Base-by-base conservation (phyloP, 805 yeast genomes). In the Cyberlindnera amylophila region DNA sequence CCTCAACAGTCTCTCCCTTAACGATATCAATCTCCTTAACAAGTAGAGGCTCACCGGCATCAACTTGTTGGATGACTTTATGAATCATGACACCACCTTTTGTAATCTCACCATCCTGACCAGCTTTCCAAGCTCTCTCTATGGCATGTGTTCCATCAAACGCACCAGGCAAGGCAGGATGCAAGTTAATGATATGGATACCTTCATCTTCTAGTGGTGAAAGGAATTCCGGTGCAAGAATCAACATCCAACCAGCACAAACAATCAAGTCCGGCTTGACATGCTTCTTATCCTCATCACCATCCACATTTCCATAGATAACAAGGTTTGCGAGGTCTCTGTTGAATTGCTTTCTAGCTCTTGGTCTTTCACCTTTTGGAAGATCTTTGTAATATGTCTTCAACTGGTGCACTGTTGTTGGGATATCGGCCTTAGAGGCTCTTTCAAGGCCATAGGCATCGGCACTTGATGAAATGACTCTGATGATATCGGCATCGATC, bases 201-300 rank as follows among this genome's bases (percentile, higher is more conserved):
- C 73, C 68, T 3, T 72, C 77, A 3, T 72, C 61, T 38, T 70
- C 77, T 27, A 90, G 63, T 3, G 90, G 89, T 31, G 69, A 65
- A 46, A 93, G 70, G 52, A 88, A 89, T 16, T 77, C 71, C 4
- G 87, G 81, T 1, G 96, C 85, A 46, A 93, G 71, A 45, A 93
- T 93, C 39, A 93, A 74, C 90, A 93, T 82, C 99, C 99, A 93
- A 2, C 99, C 99, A 4, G 99, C 99, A 66, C 99, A 93, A 6
- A 93, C 97, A 32, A 93, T 81, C 49, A 93, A 71, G 52, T 86
- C 86, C 4, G 98, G 98, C 51, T 73, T 72, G 26, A 62, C 52
- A 40, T 77, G 72, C 24, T 39, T 45, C 42, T 50, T 53, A 29
- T 44, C 57, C 29, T 50, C 53, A 29, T 52, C 59, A 12, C 70